Percentiles rank a stretch among this genome's conserved stretches.
Conservation (phyloP, 495 filamentous ascomycete species). For the Talaromyces liani region DNA sequence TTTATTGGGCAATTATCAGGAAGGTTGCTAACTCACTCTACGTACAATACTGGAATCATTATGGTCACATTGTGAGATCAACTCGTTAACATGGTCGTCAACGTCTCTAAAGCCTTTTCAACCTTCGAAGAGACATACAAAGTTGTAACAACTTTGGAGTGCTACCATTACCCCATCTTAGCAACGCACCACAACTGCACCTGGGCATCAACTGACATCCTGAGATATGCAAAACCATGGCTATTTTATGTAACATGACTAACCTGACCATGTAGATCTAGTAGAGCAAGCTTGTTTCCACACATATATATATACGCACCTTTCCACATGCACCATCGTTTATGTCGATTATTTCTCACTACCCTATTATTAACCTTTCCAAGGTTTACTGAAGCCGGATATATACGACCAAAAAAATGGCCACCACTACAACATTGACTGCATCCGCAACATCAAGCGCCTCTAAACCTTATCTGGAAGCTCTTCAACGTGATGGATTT, state of each 20-base stretch:
- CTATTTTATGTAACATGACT: background rate
- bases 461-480: constrained; percentile 23
- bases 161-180: background rate
- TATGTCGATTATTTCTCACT: background rate
- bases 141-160: background rate
- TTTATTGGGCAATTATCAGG: background rate
- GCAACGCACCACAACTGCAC: background rate
- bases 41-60: background rate
- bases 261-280: background rate
- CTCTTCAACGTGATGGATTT: constrained; percentile 43
- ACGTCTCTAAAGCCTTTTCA: background rate
- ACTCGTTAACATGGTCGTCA: background rate
- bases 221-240: background rate
- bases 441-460: background rate
- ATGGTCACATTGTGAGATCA: background rate
- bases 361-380: background rate
- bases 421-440: background rate
- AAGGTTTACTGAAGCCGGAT: background rate
- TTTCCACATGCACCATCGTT: background rate
- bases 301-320: background rate
- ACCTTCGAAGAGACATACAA: background rate
- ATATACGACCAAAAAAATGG: background rate
- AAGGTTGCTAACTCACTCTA: background rate
- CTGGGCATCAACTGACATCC: background rate
- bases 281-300: background rate